A percentile compares a stretch with the other conserved stretches of the same genome.
phyloP scores from a whole-genome alignment of 345 rosid genomes.

The Gossypium rotundifolium region DNA sequence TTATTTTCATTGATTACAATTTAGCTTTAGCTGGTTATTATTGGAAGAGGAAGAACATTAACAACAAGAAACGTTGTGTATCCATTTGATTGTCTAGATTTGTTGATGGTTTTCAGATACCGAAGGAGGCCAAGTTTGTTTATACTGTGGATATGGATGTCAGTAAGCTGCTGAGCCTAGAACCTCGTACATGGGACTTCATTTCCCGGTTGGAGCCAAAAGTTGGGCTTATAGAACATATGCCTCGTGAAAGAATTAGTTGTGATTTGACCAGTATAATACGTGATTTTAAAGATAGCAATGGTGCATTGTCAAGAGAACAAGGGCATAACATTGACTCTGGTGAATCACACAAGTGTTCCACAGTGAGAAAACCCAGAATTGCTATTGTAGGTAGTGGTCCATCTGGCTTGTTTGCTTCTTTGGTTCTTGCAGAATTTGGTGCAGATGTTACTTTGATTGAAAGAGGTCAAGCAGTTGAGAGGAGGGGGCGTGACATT shows the following conservation, averaged over 20 bases:
- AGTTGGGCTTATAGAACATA: slow-evolving; percentile 64
- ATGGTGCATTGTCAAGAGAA: slow-evolving; percentile 17
- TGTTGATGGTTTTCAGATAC: slow-evolving; percentile 35
- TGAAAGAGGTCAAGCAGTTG: slow-evolving; percentile 96
- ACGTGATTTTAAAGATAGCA: slow-evolving; percentile 30
- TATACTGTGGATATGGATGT: slow-evolving; percentile 86
- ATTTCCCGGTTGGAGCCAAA: slow-evolving; percentile 63
- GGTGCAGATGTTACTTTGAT: slow-evolving; percentile 91
- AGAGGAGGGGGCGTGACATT: slow-evolving; percentile 89
- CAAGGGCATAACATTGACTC: slow-evolving; percentile 12
- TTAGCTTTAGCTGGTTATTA: not conserved
- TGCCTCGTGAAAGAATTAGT: slow-evolving; percentile 32
- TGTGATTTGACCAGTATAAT: slow-evolving; percentile 60
- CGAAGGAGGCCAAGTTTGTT: slow-evolving; percentile 86
- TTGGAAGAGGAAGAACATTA: not conserved
- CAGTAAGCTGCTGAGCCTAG: slow-evolving; percentile 57
- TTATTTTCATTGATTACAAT: not conserved
- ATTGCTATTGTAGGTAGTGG: slow-evolving; percentile 87
- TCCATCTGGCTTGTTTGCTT: slow-evolving; percentile 90
- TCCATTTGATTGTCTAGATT: slow-evolving; percentile 9
- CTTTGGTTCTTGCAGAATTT: slow-evolving; percentile 88
- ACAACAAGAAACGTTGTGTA: not conserved
- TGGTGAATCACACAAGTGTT: slow-evolving; percentile 17
- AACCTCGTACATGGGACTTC: slow-evolving; percentile 86
- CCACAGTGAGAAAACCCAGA: slow-evolving; percentile 42